Percentiles rank a stretch among this genome's conserved stretches.
Evolutionary conservation across 345 rosid genomes (phyloP).

Genomic region (Rhodamnia argentea): DNA sequence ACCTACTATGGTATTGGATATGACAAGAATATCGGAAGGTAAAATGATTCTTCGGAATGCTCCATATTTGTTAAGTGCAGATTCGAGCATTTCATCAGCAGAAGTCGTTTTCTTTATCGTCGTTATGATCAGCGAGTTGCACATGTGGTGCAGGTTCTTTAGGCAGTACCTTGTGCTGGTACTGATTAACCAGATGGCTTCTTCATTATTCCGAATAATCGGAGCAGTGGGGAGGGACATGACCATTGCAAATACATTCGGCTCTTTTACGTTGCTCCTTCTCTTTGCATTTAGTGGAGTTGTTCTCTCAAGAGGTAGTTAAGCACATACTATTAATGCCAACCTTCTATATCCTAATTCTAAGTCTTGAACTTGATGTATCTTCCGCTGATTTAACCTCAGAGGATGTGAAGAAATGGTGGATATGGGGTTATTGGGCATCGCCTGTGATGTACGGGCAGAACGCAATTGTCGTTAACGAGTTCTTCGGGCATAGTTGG

Average conservation of each 20-base stretch:
- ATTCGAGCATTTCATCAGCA: background rate
- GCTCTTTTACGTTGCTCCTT: slow-evolving; percentile 24
- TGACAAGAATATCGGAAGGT: slow-evolving; percentile 36
- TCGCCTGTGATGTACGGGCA: slow-evolving; percentile 65
- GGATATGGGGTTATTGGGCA: slow-evolving; percentile 65
- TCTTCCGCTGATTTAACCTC: background rate
- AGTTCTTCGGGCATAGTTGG: slow-evolving; percentile 48
- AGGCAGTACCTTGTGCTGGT: slow-evolving; percentile 27
- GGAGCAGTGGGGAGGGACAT: slow-evolving; percentile 37
- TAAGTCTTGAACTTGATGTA: background rate
- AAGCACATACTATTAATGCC: background rate
- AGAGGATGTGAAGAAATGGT: slow-evolving; percentile 52
- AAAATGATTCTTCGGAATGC: background rate
- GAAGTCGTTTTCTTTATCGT: background rate
- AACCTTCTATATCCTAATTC: background rate
- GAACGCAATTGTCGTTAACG: slow-evolving; percentile 39
- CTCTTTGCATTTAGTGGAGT: slow-evolving; percentile 33
- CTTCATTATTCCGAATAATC: slow-evolving; percentile 31
- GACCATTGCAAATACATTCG: slow-evolving; percentile 34
- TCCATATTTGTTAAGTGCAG: background rate
- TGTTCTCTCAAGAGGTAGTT: slow-evolving; percentile 12
- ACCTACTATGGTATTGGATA: slow-evolving; percentile 47
- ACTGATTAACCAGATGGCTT: slow-evolving; percentile 30
- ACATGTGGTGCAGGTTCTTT: slow-evolving; percentile 17
- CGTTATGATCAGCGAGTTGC: background rate